Conservation (phyloP, 23 red algal species). For the Gracilaria caudata region DNA sequence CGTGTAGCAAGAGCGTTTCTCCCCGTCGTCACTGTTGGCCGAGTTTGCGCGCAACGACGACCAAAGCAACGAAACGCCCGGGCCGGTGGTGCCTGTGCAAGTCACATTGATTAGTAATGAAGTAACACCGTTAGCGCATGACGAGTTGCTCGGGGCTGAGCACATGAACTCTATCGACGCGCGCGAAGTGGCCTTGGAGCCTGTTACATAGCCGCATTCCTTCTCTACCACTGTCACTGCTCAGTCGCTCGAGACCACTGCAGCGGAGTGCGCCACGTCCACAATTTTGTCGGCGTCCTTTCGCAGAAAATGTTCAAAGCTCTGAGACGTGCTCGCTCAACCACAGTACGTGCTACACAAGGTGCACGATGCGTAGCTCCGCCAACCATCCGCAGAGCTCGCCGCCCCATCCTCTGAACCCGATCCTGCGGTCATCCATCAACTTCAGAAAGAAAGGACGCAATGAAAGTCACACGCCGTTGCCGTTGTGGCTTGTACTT, state of each 20-base stretch:
- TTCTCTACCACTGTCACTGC: not conserved
- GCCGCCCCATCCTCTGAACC: not conserved
- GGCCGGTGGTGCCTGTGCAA: too few relatives aligned
- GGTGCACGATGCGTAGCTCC: not conserved
- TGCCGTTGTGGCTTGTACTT: not conserved
- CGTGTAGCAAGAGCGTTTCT: not conserved
- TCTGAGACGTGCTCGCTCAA: not conserved
- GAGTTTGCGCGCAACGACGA: too few relatives aligned
- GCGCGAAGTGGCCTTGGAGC: not conserved
- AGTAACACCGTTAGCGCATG: too few relatives aligned
- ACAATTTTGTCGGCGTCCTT: constrained; percentile 9
- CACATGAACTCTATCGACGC: not conserved
- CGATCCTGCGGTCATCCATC: not conserved
- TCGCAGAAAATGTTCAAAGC: constrained; percentile 1
- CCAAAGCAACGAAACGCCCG: too few relatives aligned
- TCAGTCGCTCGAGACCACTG: not conserved
- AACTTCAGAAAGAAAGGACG: not conserved
- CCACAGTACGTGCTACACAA: not conserved
- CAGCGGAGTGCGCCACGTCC: not conserved
- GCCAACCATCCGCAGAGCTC: not conserved
- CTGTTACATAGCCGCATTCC: not conserved
- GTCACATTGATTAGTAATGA: too few relatives aligned
- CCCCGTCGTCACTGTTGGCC: too few relatives aligned
- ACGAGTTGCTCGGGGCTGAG: too few relatives aligned
- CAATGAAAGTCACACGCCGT: constrained; percentile 19